These are phyloP conservation scores for Chloranthus sessilifolius DNA, from an alignment of 164 flowering plant genomes.

Conservation along the genomic window DNA sequence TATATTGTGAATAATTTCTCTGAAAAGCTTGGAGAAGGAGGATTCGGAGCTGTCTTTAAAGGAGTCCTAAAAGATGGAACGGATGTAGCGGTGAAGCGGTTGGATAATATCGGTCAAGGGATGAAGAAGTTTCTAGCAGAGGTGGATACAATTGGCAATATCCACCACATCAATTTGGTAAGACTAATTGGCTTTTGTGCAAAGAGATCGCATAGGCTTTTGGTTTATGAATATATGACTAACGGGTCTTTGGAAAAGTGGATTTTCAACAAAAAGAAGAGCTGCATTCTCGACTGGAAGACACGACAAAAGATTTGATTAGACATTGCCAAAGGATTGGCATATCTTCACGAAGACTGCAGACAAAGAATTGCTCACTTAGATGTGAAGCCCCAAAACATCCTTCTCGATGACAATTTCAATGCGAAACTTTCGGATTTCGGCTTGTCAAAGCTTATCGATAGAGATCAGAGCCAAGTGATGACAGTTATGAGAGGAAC, in stretches of 20 bases:
- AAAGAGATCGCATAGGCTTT: slow-evolving; percentile 16
- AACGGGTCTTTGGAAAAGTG: slow-evolving; percentile 25
- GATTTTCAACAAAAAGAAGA: slow-evolving; percentile 11
- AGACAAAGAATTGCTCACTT: slow-evolving; percentile 19
- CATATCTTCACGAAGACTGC: slow-evolving; percentile 30
- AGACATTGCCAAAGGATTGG: slow-evolving; percentile 16
- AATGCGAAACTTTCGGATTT: slow-evolving; percentile 25
- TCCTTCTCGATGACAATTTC: slow-evolving; percentile 16
- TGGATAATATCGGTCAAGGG: slow-evolving; percentile 21
- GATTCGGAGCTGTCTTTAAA: slow-evolving; percentile 27
- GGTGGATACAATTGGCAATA: slow-evolving; percentile 25
- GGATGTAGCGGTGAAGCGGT: slow-evolving; percentile 25
- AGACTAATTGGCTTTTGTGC: slow-evolving; percentile 22
- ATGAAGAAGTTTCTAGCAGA: slow-evolving; percentile 21
- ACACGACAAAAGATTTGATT: slow-evolving; percentile 8
- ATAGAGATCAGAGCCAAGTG: slow-evolving; percentile 20
- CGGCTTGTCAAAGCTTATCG: slow-evolving; percentile 16
- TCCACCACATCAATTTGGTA: slow-evolving; percentile 25
- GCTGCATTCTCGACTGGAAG: slow-evolving; percentile 14
- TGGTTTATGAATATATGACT: slow-evolving; percentile 23
- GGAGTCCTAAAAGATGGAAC: slow-evolving; percentile 17
- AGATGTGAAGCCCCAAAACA: slow-evolving; percentile 25
- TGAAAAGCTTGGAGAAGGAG: slow-evolving; percentile 21
- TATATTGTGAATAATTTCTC: slow-evolving; percentile 18
- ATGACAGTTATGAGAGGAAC: slow-evolving; percentile 16